Evolutionary conservation across 2,329 filamentous ascomycete genomes (phyloP).

Genomic region (Ophiostoma piceae): DNA sequence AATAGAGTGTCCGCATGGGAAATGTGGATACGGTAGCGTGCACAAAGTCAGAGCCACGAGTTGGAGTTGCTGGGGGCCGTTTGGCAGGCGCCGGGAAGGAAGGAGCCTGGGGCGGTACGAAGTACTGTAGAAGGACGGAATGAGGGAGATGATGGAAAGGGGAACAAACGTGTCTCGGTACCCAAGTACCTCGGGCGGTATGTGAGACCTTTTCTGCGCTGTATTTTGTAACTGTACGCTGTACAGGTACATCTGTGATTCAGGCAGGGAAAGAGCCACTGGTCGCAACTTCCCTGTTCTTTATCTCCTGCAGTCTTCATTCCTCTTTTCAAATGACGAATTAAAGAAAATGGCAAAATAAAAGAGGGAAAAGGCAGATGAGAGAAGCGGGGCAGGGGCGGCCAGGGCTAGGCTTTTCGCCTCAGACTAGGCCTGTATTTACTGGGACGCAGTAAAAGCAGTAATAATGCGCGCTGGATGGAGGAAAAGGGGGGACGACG

Average conservation of each 20-base stretch:
- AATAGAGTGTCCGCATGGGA: background rate
- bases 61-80: constrained; percentile 10
- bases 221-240: no score
- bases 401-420: constrained; percentile 8
- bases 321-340: background rate
- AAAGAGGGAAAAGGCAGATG: background rate
- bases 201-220: background rate
- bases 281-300: background rate
- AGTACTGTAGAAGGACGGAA: background rate
- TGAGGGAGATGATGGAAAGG: background rate
- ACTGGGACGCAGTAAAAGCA: constrained; percentile 5
- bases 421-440: constrained; percentile 13
- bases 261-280: background rate
- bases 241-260: background rate
- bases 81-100: constrained; percentile 17
- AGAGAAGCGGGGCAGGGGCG: constrained; percentile 2
- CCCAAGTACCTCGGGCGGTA: constrained; percentile 17
- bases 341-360: background rate
- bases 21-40: background rate
- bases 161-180: constrained; percentile 16
- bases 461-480: constrained; percentile 7
- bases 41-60: constrained; percentile 4
- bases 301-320: background rate
- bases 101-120: background rate
- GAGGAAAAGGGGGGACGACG: background rate